Percentiles rank a stretch among this genome's conserved stretches.
These are phyloP conservation scores for Sesbania bispinosa DNA, from an alignment of 306 rosid species.

Conservation along the genomic window DNA sequence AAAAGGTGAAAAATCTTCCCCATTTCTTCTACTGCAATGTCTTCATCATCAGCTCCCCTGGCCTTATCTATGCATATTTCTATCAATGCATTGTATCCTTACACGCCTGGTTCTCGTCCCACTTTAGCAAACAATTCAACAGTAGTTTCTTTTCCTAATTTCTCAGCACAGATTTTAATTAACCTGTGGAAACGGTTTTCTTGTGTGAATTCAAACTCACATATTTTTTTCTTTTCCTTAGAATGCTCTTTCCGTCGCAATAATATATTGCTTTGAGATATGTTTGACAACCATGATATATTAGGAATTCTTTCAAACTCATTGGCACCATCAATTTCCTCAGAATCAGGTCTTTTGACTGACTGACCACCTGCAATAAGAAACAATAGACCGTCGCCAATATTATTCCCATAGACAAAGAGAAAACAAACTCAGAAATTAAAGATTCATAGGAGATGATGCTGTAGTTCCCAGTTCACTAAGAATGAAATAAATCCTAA, in stretches of 20 bases:
- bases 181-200: conserved; percentile 38
- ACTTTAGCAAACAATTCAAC: conserved; percentile 49
- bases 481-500: neutral
- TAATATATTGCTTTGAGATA: conserved; percentile 20
- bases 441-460: too few relatives aligned
- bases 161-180: conserved; percentile 38
- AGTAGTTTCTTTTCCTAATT: conserved; percentile 50
- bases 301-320: conserved; percentile 28
- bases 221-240: conserved; percentile 57
- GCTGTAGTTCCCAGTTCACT: conserved; percentile 7
- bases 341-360: conserved; percentile 18
- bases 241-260: conserved; percentile 35
- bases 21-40: conserved; percentile 46
- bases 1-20: conserved; percentile 50
- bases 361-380: conserved; percentile 37
- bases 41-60: conserved; percentile 47
- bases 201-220: conserved; percentile 39
- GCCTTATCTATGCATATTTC: conserved; percentile 56
- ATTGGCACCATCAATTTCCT: conserved; percentile 25
- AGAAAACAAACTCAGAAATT: too few relatives aligned
- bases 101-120: conserved; percentile 52
- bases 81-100: conserved; percentile 56
- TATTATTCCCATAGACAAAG: too few relatives aligned
- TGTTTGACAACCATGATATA: conserved; percentile 40
- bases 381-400: conserved; percentile 21